Base-by-base conservation (phyloP, 2,329 filamentous ascomycete species). In the Xylariaceae sp. region DNA sequence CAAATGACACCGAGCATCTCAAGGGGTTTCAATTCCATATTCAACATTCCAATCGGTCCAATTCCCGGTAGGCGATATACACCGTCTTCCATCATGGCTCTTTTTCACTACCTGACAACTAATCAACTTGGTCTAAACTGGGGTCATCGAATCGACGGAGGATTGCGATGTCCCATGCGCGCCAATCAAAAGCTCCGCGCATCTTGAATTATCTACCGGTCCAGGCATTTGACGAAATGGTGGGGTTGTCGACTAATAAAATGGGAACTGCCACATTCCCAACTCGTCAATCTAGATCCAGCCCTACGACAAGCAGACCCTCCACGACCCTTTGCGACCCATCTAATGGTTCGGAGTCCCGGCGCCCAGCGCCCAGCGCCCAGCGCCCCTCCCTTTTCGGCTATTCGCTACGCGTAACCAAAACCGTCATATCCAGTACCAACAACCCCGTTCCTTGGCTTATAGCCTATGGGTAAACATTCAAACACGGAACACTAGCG, bases 161-260 rank as follows among this genome's bases (percentile, higher is more conserved):
- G 6, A 39, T 54, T 37, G 47, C 45, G 44, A 53, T 46, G 31
- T 7, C 19, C 47, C 1, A 44, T 56, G 58, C 54, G 59, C 56
- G 54, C 59, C 59, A 61, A 61, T 61, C 57, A 61, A 35, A 59
- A 48, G 54, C 50, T 48, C 34, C 35, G 59, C 59, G 59, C 59
- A 60, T 59, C 42, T 44, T 32, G 47, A 55, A 54, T 43, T 19
- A 19, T 19, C 19, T 19, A 19, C 19, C 19, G 19, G 19, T 19
- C 19, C 19, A 19, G 19, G 19, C 19, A 19, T 19, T 47, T 40
- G 52, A 47, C 50, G 12, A 48, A 54, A 32, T 40, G 56, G 56
- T 60, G 58, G 53, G 42, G 58, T 48, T 51, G 44, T 46, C 51
- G 56, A 55, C 53, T 55, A 56, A 54, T 55, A 56, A 54, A 58